These are phyloP conservation scores for Puccinia horiana DNA, from an alignment of 1,284 basidiomycete genomes.

Conservation along the genomic window DNA sequence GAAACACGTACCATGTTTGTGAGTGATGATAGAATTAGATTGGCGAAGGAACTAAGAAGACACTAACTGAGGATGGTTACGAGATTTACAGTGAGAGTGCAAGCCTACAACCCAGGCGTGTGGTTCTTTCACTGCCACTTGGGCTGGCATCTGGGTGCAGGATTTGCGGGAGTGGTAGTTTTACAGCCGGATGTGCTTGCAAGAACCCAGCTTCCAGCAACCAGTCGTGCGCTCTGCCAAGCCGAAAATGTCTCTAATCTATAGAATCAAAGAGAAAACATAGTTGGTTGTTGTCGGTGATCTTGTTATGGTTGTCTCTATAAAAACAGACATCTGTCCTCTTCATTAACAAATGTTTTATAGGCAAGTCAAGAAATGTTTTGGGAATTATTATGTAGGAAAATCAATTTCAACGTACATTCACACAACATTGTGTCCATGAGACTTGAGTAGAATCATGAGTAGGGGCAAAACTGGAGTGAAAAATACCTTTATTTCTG, in stretches of 20 bases:
- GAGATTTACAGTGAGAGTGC: slow-evolving; percentile 9
- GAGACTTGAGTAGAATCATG: background rate
- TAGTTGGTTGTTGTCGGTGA: too few species aligned
- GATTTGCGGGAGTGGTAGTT: slow-evolving; percentile 36
- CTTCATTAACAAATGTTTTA: background rate
- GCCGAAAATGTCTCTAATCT: background rate
- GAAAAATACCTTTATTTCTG: too few species aligned
- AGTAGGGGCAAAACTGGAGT: too few species aligned
- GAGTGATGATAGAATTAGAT: slow-evolving; percentile 1
- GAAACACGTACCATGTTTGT: slow-evolving; percentile 37
- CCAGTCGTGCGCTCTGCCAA: slow-evolving; percentile 23
- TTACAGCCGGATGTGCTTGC: slow-evolving; percentile 23
- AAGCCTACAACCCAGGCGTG: slow-evolving; percentile 26
- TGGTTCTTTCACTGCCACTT: slow-evolving; percentile 44
- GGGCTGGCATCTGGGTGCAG: slow-evolving; percentile 28
- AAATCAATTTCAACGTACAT: background rate
- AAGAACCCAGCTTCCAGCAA: slow-evolving; percentile 3
- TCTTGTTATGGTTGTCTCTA: too few species aligned
- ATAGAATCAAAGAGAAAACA: background rate
- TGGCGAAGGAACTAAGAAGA: background rate
- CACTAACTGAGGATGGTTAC: background rate
- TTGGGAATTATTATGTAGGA: background rate
- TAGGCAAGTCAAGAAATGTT: background rate
- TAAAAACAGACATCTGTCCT: too few species aligned
- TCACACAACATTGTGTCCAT: too few species aligned